Evolutionary conservation across 2,329 filamentous ascomycete species (phyloP).

Genomic region (Neonectria neomacrospora): DNA sequence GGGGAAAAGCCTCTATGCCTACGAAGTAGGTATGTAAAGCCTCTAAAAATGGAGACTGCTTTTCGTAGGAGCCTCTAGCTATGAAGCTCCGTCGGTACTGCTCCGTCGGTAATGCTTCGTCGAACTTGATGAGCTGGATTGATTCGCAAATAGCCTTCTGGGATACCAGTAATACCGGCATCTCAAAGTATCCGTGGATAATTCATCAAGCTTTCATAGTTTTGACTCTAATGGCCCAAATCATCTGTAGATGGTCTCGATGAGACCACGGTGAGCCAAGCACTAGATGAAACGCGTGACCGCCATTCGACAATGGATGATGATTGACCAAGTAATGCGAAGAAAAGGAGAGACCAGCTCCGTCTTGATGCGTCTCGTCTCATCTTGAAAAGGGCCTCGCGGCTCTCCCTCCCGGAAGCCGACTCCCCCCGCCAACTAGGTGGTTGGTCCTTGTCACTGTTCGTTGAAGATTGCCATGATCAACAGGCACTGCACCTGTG

Average conservation of each 20-base stretch:
- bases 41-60: too few species aligned
- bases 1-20: neutral
- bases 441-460: neutral
- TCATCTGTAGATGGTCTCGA: too few species aligned
- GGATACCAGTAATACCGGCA: too few species aligned
- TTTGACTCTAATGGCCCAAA: neutral
- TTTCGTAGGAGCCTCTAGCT: too few species aligned
- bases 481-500: neutral
- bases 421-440: neutral
- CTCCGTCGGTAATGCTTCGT: too few species aligned
- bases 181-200: neutral
- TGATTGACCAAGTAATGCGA: neutral
- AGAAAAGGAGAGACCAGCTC: neutral
- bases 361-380: conserved; percentile 21
- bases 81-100: too few species aligned
- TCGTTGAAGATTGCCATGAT: neutral
- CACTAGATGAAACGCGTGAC: conserved; percentile 10
- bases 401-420: neutral
- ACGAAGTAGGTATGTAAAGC: too few species aligned
- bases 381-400: conserved; percentile 13
- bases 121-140: neutral
- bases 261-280: neutral
- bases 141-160: too few species aligned
- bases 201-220: neutral
- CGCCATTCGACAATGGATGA: neutral